Evolutionary conservation across 1,284 basidiomycete species (phyloP).

Genomic region (Kwoniella shivajii): DNA sequence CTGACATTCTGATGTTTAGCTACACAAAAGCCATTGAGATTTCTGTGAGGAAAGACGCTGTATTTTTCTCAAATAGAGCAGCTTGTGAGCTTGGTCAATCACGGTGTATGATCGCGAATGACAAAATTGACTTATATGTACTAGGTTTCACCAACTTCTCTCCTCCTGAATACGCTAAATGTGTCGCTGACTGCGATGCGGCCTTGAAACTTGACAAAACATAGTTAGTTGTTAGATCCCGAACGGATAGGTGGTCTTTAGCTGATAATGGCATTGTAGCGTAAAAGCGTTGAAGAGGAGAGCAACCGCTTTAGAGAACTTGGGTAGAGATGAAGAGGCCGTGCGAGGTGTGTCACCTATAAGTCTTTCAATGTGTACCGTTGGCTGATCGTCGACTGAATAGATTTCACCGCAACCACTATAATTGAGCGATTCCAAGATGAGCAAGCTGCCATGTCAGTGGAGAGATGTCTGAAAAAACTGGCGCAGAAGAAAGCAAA

Average conservation of each 20-base stretch:
- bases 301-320: conserved; percentile 78
- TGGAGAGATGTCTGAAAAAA: conserved; percentile 90
- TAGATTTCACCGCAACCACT: conserved; percentile 93
- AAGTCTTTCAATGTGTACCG: not conserved
- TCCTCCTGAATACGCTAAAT: conserved; percentile 78
- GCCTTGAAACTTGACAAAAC: conserved; percentile 81
- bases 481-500: conserved; percentile 59
- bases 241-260: not conserved
- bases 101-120: not conserved
- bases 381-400: not conserved
- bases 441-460: conserved; percentile 72
- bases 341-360: conserved; percentile 65
- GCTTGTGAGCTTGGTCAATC: conserved; percentile 66
- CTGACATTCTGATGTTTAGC: too few species aligned
- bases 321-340: conserved; percentile 74
- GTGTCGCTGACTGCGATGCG: conserved; percentile 87
- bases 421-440: conserved; percentile 94
- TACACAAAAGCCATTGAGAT: conserved; percentile 92
- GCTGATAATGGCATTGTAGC: conserved; percentile 26
- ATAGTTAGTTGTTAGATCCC: conserved; percentile 58
- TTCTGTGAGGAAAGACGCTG: conserved; percentile 81
- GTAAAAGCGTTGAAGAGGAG: conserved; percentile 95
- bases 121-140: not conserved
- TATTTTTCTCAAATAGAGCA: conserved; percentile 96
- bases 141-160: conserved; percentile 88